Conservation (phyloP, 2,329 filamentous ascomycete species). For the Claviceps sp. region DNA sequence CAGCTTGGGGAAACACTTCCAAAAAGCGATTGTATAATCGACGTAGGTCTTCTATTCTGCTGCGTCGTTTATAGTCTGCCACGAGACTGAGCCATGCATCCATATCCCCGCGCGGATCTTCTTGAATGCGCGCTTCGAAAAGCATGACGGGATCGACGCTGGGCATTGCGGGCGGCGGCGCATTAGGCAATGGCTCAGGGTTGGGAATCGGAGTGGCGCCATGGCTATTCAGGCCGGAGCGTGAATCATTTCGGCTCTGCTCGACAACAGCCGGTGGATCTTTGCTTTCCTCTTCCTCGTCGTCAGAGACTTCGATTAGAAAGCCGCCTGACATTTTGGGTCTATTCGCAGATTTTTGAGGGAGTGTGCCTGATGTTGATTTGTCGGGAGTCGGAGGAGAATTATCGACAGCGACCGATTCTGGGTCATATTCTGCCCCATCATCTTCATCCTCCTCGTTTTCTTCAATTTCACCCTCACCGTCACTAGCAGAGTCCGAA, state of each 20-base stretch:
- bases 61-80: slow-evolving; percentile 66
- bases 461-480: slow-evolving; percentile 33
- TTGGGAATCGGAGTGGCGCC: slow-evolving; percentile 10
- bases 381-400: slow-evolving; percentile 23
- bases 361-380: slow-evolving; percentile 14
- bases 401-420: slow-evolving; percentile 35
- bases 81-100: slow-evolving; percentile 87
- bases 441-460: slow-evolving; percentile 40
- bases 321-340: slow-evolving; percentile 48
- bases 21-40: slow-evolving; percentile 77
- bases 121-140: slow-evolving; percentile 79
- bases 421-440: slow-evolving; percentile 44
- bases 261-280: slow-evolving; percentile 5
- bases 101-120: slow-evolving; percentile 85
- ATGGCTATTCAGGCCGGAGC: slow-evolving; percentile 6
- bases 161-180: slow-evolving; percentile 24
- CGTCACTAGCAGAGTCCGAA: slow-evolving; percentile 35
- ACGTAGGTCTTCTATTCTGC: slow-evolving; percentile 70
- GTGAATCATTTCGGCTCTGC: slow-evolving; percentile 8
- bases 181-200: slow-evolving; percentile 16
- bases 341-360: slow-evolving; percentile 28
- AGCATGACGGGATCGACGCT: slow-evolving; percentile 58
- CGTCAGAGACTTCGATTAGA: slow-evolving; percentile 46
- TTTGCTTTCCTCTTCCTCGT: slow-evolving; percentile 31
- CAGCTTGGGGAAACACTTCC: slow-evolving; percentile 75